Evolutionary conservation across 176 grass and related monocot genomes (phyloP).

Genomic region (Poa annua): DNA sequence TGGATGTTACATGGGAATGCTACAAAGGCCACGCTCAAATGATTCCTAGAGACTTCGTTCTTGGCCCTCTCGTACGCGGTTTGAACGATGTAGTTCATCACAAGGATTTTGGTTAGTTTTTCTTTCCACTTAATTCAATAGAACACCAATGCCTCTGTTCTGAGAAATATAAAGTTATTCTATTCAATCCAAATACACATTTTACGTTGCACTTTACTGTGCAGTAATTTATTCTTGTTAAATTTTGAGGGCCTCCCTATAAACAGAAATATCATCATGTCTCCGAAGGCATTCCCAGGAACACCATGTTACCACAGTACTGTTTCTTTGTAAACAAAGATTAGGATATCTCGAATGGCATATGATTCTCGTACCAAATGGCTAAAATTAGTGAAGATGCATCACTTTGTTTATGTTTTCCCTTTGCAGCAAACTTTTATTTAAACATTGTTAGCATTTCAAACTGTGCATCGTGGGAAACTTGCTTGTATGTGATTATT

Average conservation of each 20-base stretch:
- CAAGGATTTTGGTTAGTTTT: slow-evolving; percentile 93
- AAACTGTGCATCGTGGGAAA: neutral
- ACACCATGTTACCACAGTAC: neutral
- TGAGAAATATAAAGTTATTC: slow-evolving; percentile 10
- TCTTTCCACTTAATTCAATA: slow-evolving; percentile 32
- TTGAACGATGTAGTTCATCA: slow-evolving; percentile 94
- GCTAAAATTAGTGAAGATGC: slow-evolving; percentile 16
- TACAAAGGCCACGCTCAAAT: slow-evolving; percentile 51
- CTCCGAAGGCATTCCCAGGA: slow-evolving; percentile 27
- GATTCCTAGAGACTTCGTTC: slow-evolving; percentile 74
- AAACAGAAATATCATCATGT: slow-evolving; percentile 12
- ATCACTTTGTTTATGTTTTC: slow-evolving; percentile 15
- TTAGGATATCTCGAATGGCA: neutral
- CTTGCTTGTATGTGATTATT: slow-evolving; percentile 1
- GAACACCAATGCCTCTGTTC: slow-evolving; percentile 1
- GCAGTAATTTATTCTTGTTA: neutral
- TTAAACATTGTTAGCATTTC: slow-evolving; percentile 17
- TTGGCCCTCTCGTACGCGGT: slow-evolving; percentile 74
- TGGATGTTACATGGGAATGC: slow-evolving; percentile 68
- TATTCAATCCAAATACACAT: slow-evolving; percentile 21
- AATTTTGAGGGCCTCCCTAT: slow-evolving; percentile 4
- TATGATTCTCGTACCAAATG: slow-evolving; percentile 13
- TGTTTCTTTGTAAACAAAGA: slow-evolving; percentile 21
- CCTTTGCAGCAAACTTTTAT: slow-evolving; percentile 27
- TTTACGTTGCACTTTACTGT: neutral